Evolutionary conservation across 2,329 filamentous ascomycete genomes (phyloP), one percentile per base, ranked within the genome.

Genomic region (Graphiopsis chlorocephala): DNA sequence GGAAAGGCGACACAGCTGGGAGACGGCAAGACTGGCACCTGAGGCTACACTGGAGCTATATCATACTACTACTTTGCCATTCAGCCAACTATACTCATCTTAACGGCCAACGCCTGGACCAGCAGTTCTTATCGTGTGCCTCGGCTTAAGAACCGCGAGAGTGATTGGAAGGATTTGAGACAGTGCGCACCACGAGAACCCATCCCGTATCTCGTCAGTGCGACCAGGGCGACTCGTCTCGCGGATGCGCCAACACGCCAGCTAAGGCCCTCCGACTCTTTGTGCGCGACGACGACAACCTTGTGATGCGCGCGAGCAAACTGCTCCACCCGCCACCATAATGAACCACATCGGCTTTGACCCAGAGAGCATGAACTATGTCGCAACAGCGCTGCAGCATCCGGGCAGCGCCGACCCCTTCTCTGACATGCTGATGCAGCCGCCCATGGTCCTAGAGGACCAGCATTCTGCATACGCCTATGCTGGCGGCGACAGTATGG

Each of bases 391-490:
- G 65, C 78, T 86, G 72, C 80, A 82, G 62, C 80, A 86, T 65
- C 78, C 81, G 60, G 81, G 82, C 74, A 79, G 83, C 61, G 77
- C 78, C 65, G 74, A 78, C 68, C 74, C 77, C 64, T 69, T 70
- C 38, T 55, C 64, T 72, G 75, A 79, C 25, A 63, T 63, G 52
- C 29, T 63, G 52, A 78, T 82, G 70, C 75, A 79, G 14, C 77
- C 82, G 45, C 78, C 80, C 33, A 78, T 86, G 70, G 84, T 86
- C 65, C 73, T 82, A 55, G 81, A 83, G 61, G 84, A 85, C 68
- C 84, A 85, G 70, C 82, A 81, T 70, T 84, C 84, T 56, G 83
- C 82, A 69, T 86, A 84, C 71, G 81, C 82, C 57, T 84, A 86
- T 68, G 82, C 82, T 65, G 84, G 84, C 23, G 53, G 61, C 38